These are phyloP conservation scores for Cubamyces sp. DNA, from an alignment of 768 basidiomycete species.

Conservation along the genomic window DNA sequence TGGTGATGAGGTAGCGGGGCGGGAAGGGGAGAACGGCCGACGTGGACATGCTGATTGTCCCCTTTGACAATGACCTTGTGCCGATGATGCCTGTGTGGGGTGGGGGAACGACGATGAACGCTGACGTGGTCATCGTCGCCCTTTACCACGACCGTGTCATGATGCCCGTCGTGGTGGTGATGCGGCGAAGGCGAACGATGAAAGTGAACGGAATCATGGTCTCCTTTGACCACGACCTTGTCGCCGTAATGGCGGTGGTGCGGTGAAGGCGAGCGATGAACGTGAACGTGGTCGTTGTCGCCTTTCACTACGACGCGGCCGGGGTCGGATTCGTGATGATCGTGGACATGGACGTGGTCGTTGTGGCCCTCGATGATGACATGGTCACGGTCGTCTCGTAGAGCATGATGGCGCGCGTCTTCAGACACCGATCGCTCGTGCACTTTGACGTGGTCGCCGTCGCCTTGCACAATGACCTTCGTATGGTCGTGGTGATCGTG, in stretches of 20 bases:
- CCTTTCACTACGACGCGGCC: slow-evolving; percentile 27
- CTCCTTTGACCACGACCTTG: slow-evolving; percentile 23
- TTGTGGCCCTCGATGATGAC: slow-evolving; percentile 15
- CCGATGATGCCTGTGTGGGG: slow-evolving; percentile 9
- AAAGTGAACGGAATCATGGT: slow-evolving; percentile 25
- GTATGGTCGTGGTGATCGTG: slow-evolving; percentile 23
- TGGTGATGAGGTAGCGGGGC: slow-evolving; percentile 3
- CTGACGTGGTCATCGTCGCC: slow-evolving; percentile 26
- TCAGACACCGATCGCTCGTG: slow-evolving; percentile 14
- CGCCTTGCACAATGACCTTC: slow-evolving; percentile 33
- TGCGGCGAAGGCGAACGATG: slow-evolving; percentile 22
- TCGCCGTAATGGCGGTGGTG: slow-evolving; percentile 18
- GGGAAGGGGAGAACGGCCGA: background rate
- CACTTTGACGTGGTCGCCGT: slow-evolving; percentile 34
- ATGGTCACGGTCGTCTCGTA: slow-evolving; percentile 19
- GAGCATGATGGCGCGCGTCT: background rate
- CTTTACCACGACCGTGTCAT: slow-evolving; percentile 25
- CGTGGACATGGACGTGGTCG: slow-evolving; percentile 18
- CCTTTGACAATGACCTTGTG: slow-evolving; percentile 26
- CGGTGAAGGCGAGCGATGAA: slow-evolving; percentile 23
- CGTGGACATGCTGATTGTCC: slow-evolving; percentile 31
- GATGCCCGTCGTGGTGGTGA: slow-evolving; percentile 26
- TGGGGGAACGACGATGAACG: slow-evolving; percentile 6
- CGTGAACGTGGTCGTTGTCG: slow-evolving; percentile 27
- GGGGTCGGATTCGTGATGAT: slow-evolving; percentile 20